Evolutionary conservation across 2,329 filamentous ascomycete genomes (phyloP), one percentile per base, ranked within the genome.

Genomic region (Chalaropsis ovoidea): DNA sequence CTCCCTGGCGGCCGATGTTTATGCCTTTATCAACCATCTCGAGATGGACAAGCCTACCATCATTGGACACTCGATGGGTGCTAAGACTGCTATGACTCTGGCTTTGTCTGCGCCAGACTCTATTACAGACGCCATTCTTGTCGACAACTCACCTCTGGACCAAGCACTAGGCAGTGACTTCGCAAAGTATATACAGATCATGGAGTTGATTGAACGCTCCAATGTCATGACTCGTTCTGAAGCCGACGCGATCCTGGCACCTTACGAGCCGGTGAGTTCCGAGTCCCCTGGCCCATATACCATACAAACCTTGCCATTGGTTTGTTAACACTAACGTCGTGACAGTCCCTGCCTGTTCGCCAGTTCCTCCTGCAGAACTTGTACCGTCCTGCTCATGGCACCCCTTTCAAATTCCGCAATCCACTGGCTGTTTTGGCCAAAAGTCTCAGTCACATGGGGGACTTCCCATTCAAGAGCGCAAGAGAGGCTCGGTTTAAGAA

Each of bases 41-140:
- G 78, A 80, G 2, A 77, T 96, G n/a, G 77, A 81, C 56, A 78
- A 88, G 35, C 80, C 86, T 1, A 90, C 88, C 0, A 77, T 97
- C 35, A 94, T 97, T 71, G 93, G 93, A 0, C 94, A 97, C 76
- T 96, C 90, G 1, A 97, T 97, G 93, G 93, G 94, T 69, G 93
- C 93, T 60, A 97, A 97, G 78, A 86, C 88, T 1, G 90, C 90
- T 70, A 96, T 97, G 93, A 80, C 88, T 0, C 79, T 96, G 67
- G 90, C 90, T 2, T 82, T 97, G 43, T 79, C 82, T 54, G 81
- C 84, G 0, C 89, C 90, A 0, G 77, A 83, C 5, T 77, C 85
- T 2, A 81, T 96, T 67, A 79, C 81, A 17, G 84, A 87, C 70
- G 78, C 97, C 63, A 82, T 96, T 35, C 82, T 90, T 1, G 91